Evolutionary conservation across 306 rosid species (phyloP).

Genomic region (Gastrolobium villosum): DNA sequence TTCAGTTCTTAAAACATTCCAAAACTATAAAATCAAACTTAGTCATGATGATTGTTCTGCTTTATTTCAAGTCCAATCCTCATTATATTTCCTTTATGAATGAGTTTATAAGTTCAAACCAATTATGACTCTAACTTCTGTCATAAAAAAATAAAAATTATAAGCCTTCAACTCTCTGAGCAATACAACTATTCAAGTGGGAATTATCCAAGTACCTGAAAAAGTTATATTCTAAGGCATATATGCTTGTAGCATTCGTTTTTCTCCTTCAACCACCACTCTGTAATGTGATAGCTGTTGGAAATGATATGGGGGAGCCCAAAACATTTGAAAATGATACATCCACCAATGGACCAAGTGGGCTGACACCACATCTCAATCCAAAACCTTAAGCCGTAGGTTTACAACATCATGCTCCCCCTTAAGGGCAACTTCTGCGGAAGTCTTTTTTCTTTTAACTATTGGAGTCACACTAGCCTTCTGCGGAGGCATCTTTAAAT

Average conservation of each 20-base stretch:
- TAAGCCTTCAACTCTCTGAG: background rate
- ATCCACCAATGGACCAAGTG: too few relatives aligned
- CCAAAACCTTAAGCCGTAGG: too few relatives aligned
- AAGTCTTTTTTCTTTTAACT: too few relatives aligned
- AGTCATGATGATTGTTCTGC: constrained; percentile 11
- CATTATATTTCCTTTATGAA: background rate
- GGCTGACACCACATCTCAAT: too few relatives aligned
- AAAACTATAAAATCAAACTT: constrained; percentile 5
- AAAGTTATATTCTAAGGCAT: background rate
- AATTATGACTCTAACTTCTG: constrained; percentile 11
- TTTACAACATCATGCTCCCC: too few relatives aligned
- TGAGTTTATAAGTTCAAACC: constrained; percentile 24
- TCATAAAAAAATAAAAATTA: background rate
- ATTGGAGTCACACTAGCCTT: too few relatives aligned
- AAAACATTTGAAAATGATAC: too few relatives aligned
- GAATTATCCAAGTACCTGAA: constrained; percentile 26
- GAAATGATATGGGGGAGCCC: too few relatives aligned
- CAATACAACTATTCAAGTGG: constrained; percentile 31
- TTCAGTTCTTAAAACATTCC: background rate
- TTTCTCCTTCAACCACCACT: constrained; percentile 21
- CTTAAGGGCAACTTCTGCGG: too few relatives aligned
- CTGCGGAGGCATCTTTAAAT: too few relatives aligned
- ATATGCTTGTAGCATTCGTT: background rate
- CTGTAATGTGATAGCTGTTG: background rate
- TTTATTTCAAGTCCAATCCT: background rate